Conservation (phyloP, 306 rosid genomes). For the Cicer cuneatum region DNA sequence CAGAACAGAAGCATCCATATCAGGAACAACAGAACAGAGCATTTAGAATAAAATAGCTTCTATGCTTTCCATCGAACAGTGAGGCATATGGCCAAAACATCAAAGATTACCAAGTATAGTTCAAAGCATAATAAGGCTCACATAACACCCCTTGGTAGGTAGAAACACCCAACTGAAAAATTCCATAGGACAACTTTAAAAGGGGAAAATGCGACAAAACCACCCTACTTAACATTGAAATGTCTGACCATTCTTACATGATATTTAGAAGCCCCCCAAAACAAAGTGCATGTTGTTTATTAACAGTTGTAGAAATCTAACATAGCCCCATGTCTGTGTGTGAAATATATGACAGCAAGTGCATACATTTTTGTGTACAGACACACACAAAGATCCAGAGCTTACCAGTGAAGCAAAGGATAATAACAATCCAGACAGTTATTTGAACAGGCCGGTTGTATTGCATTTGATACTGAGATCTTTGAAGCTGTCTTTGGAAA, state of each 20-base stretch:
- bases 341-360: constrained; percentile 7
- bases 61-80: neutral
- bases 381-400: constrained; percentile 29
- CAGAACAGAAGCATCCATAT: constrained; percentile 34
- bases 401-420: constrained; percentile 83
- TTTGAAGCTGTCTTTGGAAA: constrained; percentile 81
- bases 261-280: constrained; percentile 5
- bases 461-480: constrained; percentile 89
- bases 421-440: constrained; percentile 62
- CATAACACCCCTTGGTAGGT: constrained; percentile 11
- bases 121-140: constrained; percentile 1
- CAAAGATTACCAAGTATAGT: constrained; percentile 16
- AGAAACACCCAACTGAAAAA: constrained; percentile 19
- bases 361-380: neutral
- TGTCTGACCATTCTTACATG: constrained; percentile 4
- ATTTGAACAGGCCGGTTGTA: constrained; percentile 75
- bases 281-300: constrained; percentile 20
- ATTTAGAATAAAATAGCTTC: constrained; percentile 29
- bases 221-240: constrained; percentile 18
- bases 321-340: constrained; percentile 1
- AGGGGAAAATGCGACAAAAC: constrained; percentile 9
- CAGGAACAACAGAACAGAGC: constrained; percentile 24
- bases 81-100: constrained; percentile 12
- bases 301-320: constrained; percentile 8
- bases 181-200: neutral